A percentile compares a stretch with the other conserved stretches of the same genome.
phyloP scores from a whole-genome alignment of 352 stramenopile species.

The Globisporangium paddicum region DNA sequence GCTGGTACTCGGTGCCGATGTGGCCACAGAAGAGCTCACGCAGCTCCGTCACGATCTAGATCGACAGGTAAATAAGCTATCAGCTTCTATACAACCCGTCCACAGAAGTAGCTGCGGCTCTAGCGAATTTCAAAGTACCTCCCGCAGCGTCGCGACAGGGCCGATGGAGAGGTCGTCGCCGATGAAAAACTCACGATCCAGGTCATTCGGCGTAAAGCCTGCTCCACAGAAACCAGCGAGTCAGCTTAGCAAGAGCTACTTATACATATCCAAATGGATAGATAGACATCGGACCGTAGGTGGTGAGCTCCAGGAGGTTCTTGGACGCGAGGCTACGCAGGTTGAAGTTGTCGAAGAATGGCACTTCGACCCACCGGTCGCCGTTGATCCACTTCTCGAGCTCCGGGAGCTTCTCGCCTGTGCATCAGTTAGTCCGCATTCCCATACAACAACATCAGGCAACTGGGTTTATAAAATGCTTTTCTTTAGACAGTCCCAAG shows the following conservation, averaged over 20 bases:
- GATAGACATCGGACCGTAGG: conserved; percentile 40
- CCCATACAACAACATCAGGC: no score
- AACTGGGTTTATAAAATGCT: no score
- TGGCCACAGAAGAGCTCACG: conserved; percentile 95
- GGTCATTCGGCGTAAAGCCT: conserved; percentile 88
- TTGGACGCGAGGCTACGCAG: conserved; percentile 74
- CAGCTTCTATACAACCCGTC: no score
- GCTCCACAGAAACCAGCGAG: conserved; percentile 5
- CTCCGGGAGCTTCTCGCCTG: conserved; percentile 77
- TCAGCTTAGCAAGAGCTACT: neutral
- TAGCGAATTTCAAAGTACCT: conserved; percentile 21
- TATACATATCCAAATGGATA: neutral
- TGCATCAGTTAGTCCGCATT: neutral
- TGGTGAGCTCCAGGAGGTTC: conserved; percentile 79
- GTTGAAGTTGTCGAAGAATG: conserved; percentile 89
- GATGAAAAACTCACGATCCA: conserved; percentile 92
- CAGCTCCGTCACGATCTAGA: conserved; percentile 91
- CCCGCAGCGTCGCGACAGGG: conserved; percentile 65
- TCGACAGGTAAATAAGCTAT: neutral
- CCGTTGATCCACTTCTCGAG: conserved; percentile 84
- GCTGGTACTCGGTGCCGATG: conserved; percentile 98
- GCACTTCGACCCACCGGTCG: conserved; percentile 77
- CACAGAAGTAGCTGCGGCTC: no score
- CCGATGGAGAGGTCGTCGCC: conserved; percentile 83
- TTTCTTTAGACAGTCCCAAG: no score